Conservation (phyloP, 2,329 filamentous ascomycete species). For the Xylariaceae sp. region DNA sequence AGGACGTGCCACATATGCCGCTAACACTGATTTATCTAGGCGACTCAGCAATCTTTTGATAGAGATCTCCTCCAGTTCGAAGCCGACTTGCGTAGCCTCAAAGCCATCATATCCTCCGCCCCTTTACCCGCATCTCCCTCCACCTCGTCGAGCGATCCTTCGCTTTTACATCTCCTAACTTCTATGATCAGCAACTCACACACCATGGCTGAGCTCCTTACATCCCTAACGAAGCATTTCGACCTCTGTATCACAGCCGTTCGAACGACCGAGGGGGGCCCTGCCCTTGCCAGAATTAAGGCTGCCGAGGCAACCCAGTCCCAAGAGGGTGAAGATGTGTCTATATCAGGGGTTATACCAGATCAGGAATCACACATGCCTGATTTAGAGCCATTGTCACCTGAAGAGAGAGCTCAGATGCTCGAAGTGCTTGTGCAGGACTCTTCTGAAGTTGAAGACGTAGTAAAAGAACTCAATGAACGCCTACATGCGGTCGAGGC, state of each 20-base stretch:
- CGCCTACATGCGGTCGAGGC: slow-evolving; percentile 73
- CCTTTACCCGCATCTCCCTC: slow-evolving; percentile 35
- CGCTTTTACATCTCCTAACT: slow-evolving; percentile 53
- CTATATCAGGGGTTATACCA: slow-evolving; percentile 63
- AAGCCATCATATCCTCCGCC: slow-evolving; percentile 49
- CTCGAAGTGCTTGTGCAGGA: slow-evolving; percentile 73
- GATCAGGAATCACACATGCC: slow-evolving; percentile 50
- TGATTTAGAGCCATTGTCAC: slow-evolving; percentile 64
- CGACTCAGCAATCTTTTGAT: slow-evolving; percentile 68
- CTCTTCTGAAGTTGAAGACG: slow-evolving; percentile 61
- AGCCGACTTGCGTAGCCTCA: slow-evolving; percentile 63
- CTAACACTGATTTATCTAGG: slow-evolving; percentile 37
- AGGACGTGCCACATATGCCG: not conserved
- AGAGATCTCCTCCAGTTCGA: slow-evolving; percentile 72
- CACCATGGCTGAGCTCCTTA: slow-evolving; percentile 75
- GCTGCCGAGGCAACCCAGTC: slow-evolving; percentile 59
- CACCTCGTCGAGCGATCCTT: slow-evolving; percentile 36
- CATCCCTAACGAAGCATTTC: slow-evolving; percentile 81
- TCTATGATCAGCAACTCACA: slow-evolving; percentile 70
- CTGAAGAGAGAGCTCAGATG: slow-evolving; percentile 77
- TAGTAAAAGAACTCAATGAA: slow-evolving; percentile 67
- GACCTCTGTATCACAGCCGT: slow-evolving; percentile 90
- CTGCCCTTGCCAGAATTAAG: slow-evolving; percentile 62
- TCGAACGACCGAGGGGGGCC: slow-evolving; percentile 80
- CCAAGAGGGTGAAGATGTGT: slow-evolving; percentile 47